These are phyloP conservation scores for Nigrograna mackinnonii DNA, from an alignment of 2,329 filamentous ascomycete species.

Conservation along the genomic window DNA sequence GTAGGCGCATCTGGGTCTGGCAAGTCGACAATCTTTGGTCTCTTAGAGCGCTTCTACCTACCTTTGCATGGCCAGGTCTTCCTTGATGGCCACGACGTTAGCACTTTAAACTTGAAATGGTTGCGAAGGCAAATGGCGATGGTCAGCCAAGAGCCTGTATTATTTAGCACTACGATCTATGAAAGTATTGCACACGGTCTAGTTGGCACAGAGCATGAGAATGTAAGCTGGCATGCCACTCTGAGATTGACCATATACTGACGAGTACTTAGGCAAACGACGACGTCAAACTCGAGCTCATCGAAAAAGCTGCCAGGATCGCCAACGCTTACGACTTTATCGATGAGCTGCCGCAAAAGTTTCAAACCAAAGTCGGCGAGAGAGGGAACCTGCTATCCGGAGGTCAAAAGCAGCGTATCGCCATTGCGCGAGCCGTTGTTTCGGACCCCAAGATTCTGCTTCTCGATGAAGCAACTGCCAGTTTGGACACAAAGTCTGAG, in stretches of 20 bases:
- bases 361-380: constrained; percentile 94
- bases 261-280: constrained; percentile 44
- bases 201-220: constrained; percentile 79
- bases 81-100: constrained; percentile 82
- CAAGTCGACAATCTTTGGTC: constrained; percentile 90
- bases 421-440: constrained; percentile 88
- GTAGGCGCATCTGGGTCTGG: constrained; percentile 94
- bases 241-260: background rate
- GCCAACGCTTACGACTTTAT: constrained; percentile 97
- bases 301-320: constrained; percentile 82
- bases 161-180: constrained; percentile 88
- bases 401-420: constrained; percentile 96
- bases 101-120: constrained; percentile 84
- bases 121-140: constrained; percentile 88
- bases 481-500: constrained; percentile 92
- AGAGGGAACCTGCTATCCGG: constrained; percentile 90
- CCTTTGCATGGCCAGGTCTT: constrained; percentile 79
- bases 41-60: constrained; percentile 93
- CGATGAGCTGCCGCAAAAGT: constrained; percentile 77
- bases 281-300: constrained; percentile 70
- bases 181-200: constrained; percentile 90
- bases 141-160: constrained; percentile 88
- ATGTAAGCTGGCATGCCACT: constrained; percentile 43
- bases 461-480: constrained; percentile 92
- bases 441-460: constrained; percentile 90